These are phyloP conservation scores for Bruguiera sexangula DNA, from an alignment of 345 rosid genomes.

Conservation along the genomic window DNA sequence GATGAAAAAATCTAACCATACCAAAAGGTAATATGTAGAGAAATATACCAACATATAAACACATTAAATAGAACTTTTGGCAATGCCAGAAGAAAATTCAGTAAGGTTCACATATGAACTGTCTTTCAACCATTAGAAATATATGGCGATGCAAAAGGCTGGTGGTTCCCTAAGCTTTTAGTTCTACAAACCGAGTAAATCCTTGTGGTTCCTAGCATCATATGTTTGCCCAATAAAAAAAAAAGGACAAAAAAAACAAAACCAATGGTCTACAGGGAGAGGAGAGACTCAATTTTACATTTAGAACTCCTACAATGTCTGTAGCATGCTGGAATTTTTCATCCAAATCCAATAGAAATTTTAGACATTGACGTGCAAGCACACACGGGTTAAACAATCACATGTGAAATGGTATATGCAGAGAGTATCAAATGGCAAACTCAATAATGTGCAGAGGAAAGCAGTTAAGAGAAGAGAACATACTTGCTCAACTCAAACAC, in stretches of 20 bases:
- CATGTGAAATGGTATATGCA: neutral
- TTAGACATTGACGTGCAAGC: neutral
- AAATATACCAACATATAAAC: no score
- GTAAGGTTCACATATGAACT: neutral
- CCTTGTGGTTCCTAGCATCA: neutral
- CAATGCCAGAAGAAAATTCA: no score
- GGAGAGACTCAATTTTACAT: no score
- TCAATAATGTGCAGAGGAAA: conserved; percentile 7
- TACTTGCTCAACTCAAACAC: conserved; percentile 10
- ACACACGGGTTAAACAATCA: conserved; percentile 12
- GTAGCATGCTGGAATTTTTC: no score
- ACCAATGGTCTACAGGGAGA: no score
- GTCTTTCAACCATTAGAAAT: neutral
- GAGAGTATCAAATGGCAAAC: conserved; percentile 7
- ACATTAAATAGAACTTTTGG: no score
- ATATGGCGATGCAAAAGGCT: neutral
- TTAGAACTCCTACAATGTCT: no score
- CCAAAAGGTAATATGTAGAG: no score
- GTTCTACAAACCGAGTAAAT: neutral
- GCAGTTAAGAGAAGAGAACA: neutral
- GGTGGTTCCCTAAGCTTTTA: neutral
- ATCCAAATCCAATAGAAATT: neutral
- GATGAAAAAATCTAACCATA: no score
- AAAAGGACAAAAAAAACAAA: no score
- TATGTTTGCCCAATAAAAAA: no score